Base-by-base conservation (phyloP, 2,329 filamentous ascomycete genomes). In the Hymenoscyphus linearis region DNA sequence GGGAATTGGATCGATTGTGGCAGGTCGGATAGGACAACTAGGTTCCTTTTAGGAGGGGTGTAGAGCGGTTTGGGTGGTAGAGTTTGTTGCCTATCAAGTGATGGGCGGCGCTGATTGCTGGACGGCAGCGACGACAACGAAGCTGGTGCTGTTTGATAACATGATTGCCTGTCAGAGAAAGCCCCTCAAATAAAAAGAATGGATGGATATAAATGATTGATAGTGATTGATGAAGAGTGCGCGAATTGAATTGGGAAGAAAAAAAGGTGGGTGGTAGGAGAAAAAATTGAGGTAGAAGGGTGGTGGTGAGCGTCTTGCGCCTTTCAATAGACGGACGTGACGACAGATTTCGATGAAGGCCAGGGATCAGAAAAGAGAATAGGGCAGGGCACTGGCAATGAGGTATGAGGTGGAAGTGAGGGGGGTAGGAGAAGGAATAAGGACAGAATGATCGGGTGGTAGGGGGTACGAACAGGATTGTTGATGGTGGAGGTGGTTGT, bases 151-250 rank as follows among this genome's bases (percentile, higher is more conserved):
- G 71, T 74, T 73, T 71, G 70, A 64, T 61, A 69, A 68, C 72
- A 74, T 74, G 69, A 72, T 73, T 74, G 71, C 68, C 67, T 69
- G 72, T 73, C 70, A 73, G 72, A 74, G 68, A 67, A 68, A 62
- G 67, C 59, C 68, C 71, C 68, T 68, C 69, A 70, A 70, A 61
- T 55, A 64, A 52, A 61, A 62, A 59, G 55, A 62, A 58, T 50
- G 59, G 61, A 55, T 52, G 67, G n/a, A 13, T 18, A 25, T 47
- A 16, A 25, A 10, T 27, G 47, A 52, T 13, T 1, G 40, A 34
- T 58, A 62, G 60, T 44, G 60, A 60, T 53, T 54, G 62, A 62
- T 54, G 62, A 62, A n/a, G 52, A 60, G 44, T 62, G 63, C 55
- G 53, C 58, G 37, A 9, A 37, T 37, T 50, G 26, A 31, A 25